Evolutionary conservation across 352 stramenopile genomes (phyloP).

Genomic region (Globisporangium nodosum): DNA sequence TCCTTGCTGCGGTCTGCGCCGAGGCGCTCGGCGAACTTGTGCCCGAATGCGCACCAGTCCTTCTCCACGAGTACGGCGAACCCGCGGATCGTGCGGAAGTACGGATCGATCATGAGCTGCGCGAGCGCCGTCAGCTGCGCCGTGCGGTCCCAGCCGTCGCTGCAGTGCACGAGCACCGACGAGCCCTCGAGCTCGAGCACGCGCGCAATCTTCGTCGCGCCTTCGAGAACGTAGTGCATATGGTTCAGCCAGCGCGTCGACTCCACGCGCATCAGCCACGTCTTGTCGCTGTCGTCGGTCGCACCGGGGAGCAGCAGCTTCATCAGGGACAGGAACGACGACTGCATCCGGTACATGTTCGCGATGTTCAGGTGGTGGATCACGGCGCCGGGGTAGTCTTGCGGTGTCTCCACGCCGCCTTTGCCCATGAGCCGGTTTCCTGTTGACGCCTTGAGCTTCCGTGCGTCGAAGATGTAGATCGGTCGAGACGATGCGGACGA

Average conservation of each 20-base stretch:
- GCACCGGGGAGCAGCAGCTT: conserved; percentile 66
- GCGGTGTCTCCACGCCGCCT: conserved; percentile 82
- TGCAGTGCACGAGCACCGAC: conserved; percentile 83
- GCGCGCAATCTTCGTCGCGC: conserved; percentile 78
- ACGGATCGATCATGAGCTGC: conserved; percentile 87
- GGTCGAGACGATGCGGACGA: conserved; percentile 57
- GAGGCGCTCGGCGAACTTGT: conserved; percentile 75
- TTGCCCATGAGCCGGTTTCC: conserved; percentile 90
- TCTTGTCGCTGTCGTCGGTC: conserved; percentile 58
- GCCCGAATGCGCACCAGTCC: conserved; percentile 82
- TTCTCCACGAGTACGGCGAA: conserved; percentile 83
- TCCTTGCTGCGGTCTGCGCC: conserved; percentile 73
- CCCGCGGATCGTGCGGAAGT: conserved; percentile 80
- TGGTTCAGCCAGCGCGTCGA: conserved; percentile 84
- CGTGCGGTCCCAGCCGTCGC: conserved; percentile 86
- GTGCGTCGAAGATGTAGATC: conserved; percentile 89
- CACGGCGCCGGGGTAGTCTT: conserved; percentile 74
- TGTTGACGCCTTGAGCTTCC: conserved; percentile 85
- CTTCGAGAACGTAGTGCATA: conserved; percentile 75
- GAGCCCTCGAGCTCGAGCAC: conserved; percentile 81
- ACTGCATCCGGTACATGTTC: conserved; percentile 93
- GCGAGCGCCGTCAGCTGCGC: conserved; percentile 69
- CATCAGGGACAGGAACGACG: conserved; percentile 58
- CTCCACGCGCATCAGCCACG: conserved; percentile 66
- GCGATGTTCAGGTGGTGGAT: conserved; percentile 87